Percentiles rank a stretch among this genome's conserved stretches.
Evolutionary conservation across 192 early-diverging fungal species (phyloP).

Genomic region (Phlyctochytrium arcticum): DNA sequence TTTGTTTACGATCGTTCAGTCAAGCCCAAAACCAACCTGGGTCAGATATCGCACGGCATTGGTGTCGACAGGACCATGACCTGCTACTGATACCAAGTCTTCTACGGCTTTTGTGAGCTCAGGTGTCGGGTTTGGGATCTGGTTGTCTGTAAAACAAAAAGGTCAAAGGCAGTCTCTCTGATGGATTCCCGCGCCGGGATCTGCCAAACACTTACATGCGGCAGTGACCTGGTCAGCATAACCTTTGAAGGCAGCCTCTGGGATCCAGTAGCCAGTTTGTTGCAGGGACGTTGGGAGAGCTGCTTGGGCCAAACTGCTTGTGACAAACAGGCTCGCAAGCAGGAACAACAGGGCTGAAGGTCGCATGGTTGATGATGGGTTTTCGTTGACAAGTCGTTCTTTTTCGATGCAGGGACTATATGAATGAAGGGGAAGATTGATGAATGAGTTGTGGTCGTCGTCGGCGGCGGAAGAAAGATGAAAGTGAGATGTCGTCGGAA

Average conservation of each 20-base stretch:
- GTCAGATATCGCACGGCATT: slow-evolving; percentile 10
- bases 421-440: too few species aligned
- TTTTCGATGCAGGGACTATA: too few species aligned
- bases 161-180: not conserved
- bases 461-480: too few species aligned
- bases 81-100: slow-evolving; percentile 13
- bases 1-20: too few species aligned
- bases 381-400: too few species aligned
- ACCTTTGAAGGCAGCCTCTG: slow-evolving; percentile 11
- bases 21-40: not conserved
- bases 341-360: too few species aligned
- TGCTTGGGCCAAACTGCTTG: too few species aligned
- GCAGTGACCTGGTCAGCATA: slow-evolving; percentile 4
- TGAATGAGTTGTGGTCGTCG: too few species aligned
- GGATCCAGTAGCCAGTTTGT: not conserved
- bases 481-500: too few species aligned
- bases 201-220: slow-evolving; percentile 3
- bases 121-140: slow-evolving; percentile 1
- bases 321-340: too few species aligned
- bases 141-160: not conserved
- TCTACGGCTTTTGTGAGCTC: slow-evolving; percentile 16
- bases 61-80: slow-evolving; percentile 15
- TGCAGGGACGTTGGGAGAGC: too few species aligned
- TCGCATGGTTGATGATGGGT: too few species aligned
- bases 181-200: not conserved